These are phyloP conservation scores for Hymenoscyphus albidus DNA, from an alignment of 2,329 filamentous ascomycete genomes.

Conservation along the genomic window DNA sequence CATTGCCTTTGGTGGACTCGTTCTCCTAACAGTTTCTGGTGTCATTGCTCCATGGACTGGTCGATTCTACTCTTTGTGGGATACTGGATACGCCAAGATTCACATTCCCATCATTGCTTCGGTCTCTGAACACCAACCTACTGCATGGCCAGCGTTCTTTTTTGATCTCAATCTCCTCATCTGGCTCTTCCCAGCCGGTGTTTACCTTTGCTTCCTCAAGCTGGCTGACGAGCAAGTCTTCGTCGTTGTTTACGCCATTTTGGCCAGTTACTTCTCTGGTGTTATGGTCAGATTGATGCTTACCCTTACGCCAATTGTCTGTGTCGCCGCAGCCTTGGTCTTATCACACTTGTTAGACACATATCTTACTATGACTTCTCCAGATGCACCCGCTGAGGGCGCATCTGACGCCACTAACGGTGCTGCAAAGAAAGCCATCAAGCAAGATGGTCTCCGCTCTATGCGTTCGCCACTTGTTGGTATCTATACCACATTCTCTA, in stretches of 20 bases:
- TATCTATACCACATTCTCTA: slow-evolving; percentile 77
- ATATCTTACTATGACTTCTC: slow-evolving; percentile 67
- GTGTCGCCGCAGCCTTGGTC: slow-evolving; percentile 86
- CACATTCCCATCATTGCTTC: slow-evolving; percentile 99
- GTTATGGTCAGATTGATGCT: slow-evolving; percentile 99
- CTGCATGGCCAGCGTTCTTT: slow-evolving; percentile 98
- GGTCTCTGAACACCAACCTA: slow-evolving; percentile 99
- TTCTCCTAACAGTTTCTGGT: slow-evolving; percentile 82
- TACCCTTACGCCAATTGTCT: slow-evolving; percentile 92
- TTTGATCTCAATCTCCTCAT: slow-evolving; percentile 98
- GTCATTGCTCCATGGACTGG: slow-evolving; percentile 97
- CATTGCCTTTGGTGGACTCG: slow-evolving; percentile 68
- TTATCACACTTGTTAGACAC: slow-evolving; percentile 84
- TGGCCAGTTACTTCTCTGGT: slow-evolving; percentile 96
- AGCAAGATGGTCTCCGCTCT: slow-evolving; percentile 60
- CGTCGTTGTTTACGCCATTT: slow-evolving; percentile 92
- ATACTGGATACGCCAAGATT: slow-evolving; percentile 97
- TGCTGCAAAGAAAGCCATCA: slow-evolving; percentile 49
- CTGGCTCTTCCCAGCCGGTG: slow-evolving; percentile 97
- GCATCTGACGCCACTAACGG: slow-evolving; percentile 38
- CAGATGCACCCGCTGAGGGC: slow-evolving; percentile 49
- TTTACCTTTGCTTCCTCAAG: slow-evolving; percentile 96
- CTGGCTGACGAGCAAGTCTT: slow-evolving; percentile 97
- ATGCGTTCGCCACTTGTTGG: slow-evolving; percentile 72
- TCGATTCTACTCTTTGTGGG: slow-evolving; percentile 98